Conservation (phyloP, 1,284 basidiomycete species). For the Phylloboletellus chloephorus region DNA sequence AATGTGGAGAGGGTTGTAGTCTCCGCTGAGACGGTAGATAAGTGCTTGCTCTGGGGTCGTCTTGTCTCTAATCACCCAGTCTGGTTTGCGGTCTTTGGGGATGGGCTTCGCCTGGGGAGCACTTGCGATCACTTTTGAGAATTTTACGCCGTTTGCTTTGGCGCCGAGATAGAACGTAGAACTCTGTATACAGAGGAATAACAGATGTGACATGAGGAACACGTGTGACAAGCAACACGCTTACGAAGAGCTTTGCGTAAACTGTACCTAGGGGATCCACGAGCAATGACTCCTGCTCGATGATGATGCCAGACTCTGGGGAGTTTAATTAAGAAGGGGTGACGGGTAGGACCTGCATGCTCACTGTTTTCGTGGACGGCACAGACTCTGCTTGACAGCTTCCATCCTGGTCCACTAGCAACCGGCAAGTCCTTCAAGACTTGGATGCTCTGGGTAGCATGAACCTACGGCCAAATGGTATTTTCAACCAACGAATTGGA, state of each 20-base stretch:
- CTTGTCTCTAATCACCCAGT: conserved; percentile 63
- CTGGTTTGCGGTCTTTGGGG: conserved; percentile 63
- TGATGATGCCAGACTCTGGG: conserved; percentile 69
- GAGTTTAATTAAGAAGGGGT: background rate
- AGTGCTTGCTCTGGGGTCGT: conserved; percentile 73
- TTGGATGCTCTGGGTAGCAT: conserved; percentile 70
- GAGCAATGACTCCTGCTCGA: conserved; percentile 60
- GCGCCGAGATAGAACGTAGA: conserved; percentile 72
- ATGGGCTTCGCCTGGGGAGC: conserved; percentile 63
- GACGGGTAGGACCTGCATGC: background rate
- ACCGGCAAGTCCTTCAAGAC: conserved; percentile 63
- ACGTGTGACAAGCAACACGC: conserved; percentile 17
- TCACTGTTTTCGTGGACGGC: conserved; percentile 75
- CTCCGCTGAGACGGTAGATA: conserved; percentile 74
- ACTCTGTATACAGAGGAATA: conserved; percentile 37
- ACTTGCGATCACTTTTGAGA: conserved; percentile 61
- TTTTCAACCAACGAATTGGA: background rate
- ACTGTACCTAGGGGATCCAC: conserved; percentile 56
- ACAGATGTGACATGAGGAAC: background rate
- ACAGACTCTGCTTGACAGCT: conserved; percentile 52
- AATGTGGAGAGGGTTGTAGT: conserved; percentile 83
- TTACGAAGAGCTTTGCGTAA: conserved; percentile 70
- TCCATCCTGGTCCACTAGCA: conserved; percentile 65
- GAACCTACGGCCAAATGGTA: conserved; percentile 43
- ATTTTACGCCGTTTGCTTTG: conserved; percentile 65